Percentiles rank a stretch among this genome's conserved stretches.
phyloP scores from a whole-genome alignment of 495 filamentous ascomycete species.

The Penicillium parvum region DNA sequence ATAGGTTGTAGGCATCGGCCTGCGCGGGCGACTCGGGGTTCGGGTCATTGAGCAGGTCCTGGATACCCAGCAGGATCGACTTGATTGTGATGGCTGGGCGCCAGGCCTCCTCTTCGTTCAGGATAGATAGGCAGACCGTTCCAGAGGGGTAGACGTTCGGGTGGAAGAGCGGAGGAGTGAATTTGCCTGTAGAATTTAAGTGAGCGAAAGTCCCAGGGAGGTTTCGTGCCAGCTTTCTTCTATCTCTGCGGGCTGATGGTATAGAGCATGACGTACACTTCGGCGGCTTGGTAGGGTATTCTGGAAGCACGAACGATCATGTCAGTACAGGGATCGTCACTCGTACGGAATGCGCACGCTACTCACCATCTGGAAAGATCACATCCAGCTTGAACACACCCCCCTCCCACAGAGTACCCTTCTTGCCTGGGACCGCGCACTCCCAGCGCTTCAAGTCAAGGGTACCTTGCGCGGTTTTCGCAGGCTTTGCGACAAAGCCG shows the following conservation, averaged over 20 bases:
- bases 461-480: slow-evolving; percentile 71
- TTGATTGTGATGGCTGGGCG: slow-evolving; percentile 97
- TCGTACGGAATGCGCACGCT: slow-evolving; percentile 6
- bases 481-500: slow-evolving; percentile 90
- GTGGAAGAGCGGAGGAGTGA: slow-evolving; percentile 92
- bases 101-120: slow-evolving; percentile 99
- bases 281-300: slow-evolving; percentile 97
- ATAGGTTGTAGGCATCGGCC: slow-evolving; percentile 95
- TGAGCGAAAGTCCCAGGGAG: too few relatives aligned
- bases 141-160: slow-evolving; percentile 98
- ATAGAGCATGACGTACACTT: slow-evolving; percentile 66
- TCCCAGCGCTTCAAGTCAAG: slow-evolving; percentile 95
- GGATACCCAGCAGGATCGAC: slow-evolving; percentile 91
- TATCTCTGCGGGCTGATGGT: neutral
- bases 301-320: slow-evolving; percentile 42
- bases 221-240: too few relatives aligned
- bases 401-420: slow-evolving; percentile 94
- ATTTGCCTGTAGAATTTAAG: slow-evolving; percentile 70
- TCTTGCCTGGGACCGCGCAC: slow-evolving; percentile 91
- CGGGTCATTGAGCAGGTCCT: slow-evolving; percentile 91
- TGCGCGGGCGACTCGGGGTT: slow-evolving; percentile 97
- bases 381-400: slow-evolving; percentile 92
- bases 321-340: slow-evolving; percentile 12
- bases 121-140: slow-evolving; percentile 93
- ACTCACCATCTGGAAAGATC: slow-evolving; percentile 89